Evolutionary conservation across 169 alveolate genomes (phyloP), one percentile per base, ranked within the genome.

Genomic region (Plasmodium gonderi): DNA sequence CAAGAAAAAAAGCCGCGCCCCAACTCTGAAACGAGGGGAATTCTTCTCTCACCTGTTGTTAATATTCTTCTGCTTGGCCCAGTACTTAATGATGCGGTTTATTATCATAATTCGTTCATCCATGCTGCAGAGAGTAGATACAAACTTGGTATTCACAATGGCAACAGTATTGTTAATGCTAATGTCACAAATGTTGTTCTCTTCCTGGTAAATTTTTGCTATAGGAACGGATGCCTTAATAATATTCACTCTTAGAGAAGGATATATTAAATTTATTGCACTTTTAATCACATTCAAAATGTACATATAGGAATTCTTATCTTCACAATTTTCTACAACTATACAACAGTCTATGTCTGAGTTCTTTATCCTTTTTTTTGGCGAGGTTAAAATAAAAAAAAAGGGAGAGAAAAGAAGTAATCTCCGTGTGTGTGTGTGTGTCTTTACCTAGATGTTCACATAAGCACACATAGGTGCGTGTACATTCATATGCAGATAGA

Each of bases 101-200:
- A 96, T 95, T 20, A 90, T 91, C 20, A 94, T 93, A 67, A 95
- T 92, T 51, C 98, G 79, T 40, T 44, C 78, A 79, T 96, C 98
- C 23, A 96, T 42, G 60, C 40, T 76, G 23, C 94, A 83, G 75
- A 96, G 67, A 5, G 95, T 77, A 72, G 91, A 90, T 14, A 96
- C 97, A 20, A 95, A 92, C 11, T 45, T 68, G 26, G 98, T 94
- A 45, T 96, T 96, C 49, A 92, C 96, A 29, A 96, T 93, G 26
- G 98, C 98, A 5, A 95, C 97, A 3, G 98, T 94, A 83, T 96
- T 96, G 94, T 96, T 96, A 33, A 96, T 95, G 31, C 97, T 92
- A 31, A 96, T 93, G 91, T 96, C 98, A 45, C 97, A 93, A 31
- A 96, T 77, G 83, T 95, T 93, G 44, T 82, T 91, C 26, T 96